Base-by-base conservation (phyloP, 2,329 filamentous ascomycete species). In the Herpotrichia juniperi region DNA sequence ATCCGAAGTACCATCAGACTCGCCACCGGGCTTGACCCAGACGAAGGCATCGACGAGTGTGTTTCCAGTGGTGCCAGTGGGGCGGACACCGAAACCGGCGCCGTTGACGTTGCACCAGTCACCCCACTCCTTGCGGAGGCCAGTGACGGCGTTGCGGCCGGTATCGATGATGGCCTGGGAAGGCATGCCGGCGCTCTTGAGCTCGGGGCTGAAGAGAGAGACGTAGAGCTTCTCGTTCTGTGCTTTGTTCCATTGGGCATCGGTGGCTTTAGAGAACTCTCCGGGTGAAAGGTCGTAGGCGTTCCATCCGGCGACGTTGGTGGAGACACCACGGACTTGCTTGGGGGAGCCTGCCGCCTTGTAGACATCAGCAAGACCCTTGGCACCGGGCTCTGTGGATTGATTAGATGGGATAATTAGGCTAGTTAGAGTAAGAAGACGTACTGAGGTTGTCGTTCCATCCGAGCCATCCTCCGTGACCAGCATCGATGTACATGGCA, bases 21-120 rank as follows among this genome's bases (percentile, higher is more conserved):
- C 80, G 48, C 79, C 80, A 61, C 87, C 87, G 4, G 87, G 87
- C 80, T 89, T 89, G 62, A 88, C 77, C 87, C 87, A 89, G 53
- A 89, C 86, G 58, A 89, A 87, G 25, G 86, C 82, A 69, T 90
- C 87, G 19, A 81, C 77, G 21, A 86, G 74, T 1, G 74, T 66
- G 53, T 83, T 78, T 14, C 83, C 84, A 4, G 87, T 89, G 67
- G 81, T 77, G 22, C 81, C 75, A 0, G 83, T 83, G 1, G 86
- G 85, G 10, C 84, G 81, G 14, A 75, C 74, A 58, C 87, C 87
- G 59, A 88, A 88, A 11, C 86, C 86, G 46, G 85, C 83, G 37
- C 82, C 83, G 51, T 78, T 82, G 61, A 87, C 78, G 68, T 87
- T 89, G 77, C 86, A 89, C 86, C 87, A 89, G 72, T 88, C 76